These are phyloP conservation scores for Drechslerella stenobrocha DNA, from an alignment of 2,329 filamentous ascomycete species.

Conservation along the genomic window DNA sequence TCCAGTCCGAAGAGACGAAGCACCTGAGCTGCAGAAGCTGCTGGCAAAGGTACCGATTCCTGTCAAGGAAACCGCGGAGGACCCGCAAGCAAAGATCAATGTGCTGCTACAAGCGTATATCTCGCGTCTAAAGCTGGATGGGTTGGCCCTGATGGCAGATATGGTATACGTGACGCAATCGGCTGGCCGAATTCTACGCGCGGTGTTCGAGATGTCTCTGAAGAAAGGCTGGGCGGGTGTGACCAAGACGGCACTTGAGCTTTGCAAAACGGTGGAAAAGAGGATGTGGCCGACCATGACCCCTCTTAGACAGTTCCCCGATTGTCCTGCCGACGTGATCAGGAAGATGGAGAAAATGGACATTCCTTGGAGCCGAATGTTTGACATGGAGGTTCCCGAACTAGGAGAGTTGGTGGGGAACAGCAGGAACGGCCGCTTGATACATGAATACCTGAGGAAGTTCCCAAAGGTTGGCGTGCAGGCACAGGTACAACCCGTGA, in stretches of 20 bases:
- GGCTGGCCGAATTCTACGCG: slow-evolving; percentile 89
- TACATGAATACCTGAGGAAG: slow-evolving; percentile 84
- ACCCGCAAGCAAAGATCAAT: slow-evolving; percentile 97
- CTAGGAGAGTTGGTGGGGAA: slow-evolving; percentile 51
- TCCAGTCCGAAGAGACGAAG: slow-evolving; percentile 94
- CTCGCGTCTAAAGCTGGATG: slow-evolving; percentile 88
- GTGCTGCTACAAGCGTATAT: slow-evolving; percentile 96
- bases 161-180: slow-evolving; percentile 99
- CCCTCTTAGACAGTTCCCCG: slow-evolving; percentile 84
- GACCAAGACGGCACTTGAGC: slow-evolving; percentile 84
- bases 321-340: slow-evolving; percentile 77
- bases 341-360: slow-evolving; percentile 93
- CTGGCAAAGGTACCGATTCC: slow-evolving; percentile 88
- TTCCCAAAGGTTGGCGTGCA: slow-evolving; percentile 92
- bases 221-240: slow-evolving; percentile 96
- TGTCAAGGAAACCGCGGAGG: slow-evolving; percentile 96
- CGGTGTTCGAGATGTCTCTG: slow-evolving; percentile 94
- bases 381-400: slow-evolving; percentile 84
- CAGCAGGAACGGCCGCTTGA: slow-evolving; percentile 74
- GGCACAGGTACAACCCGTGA: slow-evolving; percentile 91
- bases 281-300: slow-evolving; percentile 99
- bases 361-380: slow-evolving; percentile 89
- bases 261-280: slow-evolving; percentile 99
- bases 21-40: slow-evolving; percentile 90
- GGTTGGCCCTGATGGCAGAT: slow-evolving; percentile 93